phyloP scores from a whole-genome alignment of 306 rosid genomes.

The Gynostemma pentaphyllum region DNA sequence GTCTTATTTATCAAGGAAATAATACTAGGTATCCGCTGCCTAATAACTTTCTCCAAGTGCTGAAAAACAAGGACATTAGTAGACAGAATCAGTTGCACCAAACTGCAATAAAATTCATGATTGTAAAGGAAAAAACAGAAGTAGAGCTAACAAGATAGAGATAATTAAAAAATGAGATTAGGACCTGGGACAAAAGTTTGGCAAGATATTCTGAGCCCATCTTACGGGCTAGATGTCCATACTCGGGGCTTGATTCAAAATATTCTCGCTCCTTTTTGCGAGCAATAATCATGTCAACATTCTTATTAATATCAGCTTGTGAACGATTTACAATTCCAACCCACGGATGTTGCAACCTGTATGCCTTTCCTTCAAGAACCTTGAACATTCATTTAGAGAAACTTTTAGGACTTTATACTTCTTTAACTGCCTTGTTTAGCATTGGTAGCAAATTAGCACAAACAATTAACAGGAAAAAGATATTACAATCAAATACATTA shows the following conservation, averaged over 20 bases:
- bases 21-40: slow-evolving; percentile 97
- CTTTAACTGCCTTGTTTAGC: slow-evolving; percentile 9
- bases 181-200: slow-evolving; percentile 84
- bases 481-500: slow-evolving; percentile 4
- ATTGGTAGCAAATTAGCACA: background rate
- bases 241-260: slow-evolving; percentile 92
- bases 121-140: background rate
- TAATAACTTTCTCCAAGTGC: slow-evolving; percentile 96
- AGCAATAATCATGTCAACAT: slow-evolving; percentile 88
- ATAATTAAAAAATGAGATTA: slow-evolving; percentile 5
- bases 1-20: slow-evolving; percentile 88
- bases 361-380: slow-evolving; percentile 92
- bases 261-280: slow-evolving; percentile 87
- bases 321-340: slow-evolving; percentile 99
- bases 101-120: background rate
- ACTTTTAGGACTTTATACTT: slow-evolving; percentile 10
- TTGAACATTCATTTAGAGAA: slow-evolving; percentile 30
- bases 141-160: slow-evolving; percentile 1
- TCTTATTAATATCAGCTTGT: slow-evolving; percentile 92
- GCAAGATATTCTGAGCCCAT: slow-evolving; percentile 99
- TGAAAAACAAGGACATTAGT: slow-evolving; percentile 22
- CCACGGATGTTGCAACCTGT: slow-evolving; percentile 97
- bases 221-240: slow-evolving; percentile 92
- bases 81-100: slow-evolving; percentile 15
- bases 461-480: background rate